phyloP scores from a whole-genome alignment of 106 monocot genomes.

The Triglochin maritima region DNA sequence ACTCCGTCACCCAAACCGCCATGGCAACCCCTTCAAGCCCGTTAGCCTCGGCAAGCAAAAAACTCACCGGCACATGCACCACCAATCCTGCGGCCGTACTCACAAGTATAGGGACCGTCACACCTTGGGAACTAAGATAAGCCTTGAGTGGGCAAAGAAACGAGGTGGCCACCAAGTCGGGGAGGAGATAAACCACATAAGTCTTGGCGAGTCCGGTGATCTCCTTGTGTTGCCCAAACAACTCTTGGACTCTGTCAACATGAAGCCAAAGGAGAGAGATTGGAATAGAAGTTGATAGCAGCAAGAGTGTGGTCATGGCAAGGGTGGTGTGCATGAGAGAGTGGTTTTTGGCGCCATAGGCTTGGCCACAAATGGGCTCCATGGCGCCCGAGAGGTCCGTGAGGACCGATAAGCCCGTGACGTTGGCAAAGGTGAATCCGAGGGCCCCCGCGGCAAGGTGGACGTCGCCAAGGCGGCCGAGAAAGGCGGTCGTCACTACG shows the following conservation, averaged over 20 bases:
- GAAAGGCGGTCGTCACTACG: constrained; percentile 34
- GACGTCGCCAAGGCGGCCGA: constrained; percentile 36
- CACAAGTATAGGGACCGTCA: constrained; percentile 62
- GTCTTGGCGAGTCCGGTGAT: constrained; percentile 39
- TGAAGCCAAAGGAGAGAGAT: constrained; percentile 70
- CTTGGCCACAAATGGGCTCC: constrained; percentile 91
- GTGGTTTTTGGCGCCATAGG: constrained; percentile 62
- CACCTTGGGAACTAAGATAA: constrained; percentile 70
- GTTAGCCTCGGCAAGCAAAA: constrained; percentile 29
- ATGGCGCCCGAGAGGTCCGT: constrained; percentile 46
- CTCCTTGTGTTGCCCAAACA: constrained; percentile 52
- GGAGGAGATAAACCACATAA: constrained; percentile 51
- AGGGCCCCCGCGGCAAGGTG: constrained; percentile 45
- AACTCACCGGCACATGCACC: constrained; percentile 49
- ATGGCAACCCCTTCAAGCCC: constrained; percentile 62
- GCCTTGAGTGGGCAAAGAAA: constrained; percentile 76
- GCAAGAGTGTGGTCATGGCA: constrained; percentile 48
- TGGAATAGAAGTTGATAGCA: constrained; percentile 49
- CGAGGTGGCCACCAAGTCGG: constrained; percentile 56
- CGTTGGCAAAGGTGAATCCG: constrained; percentile 61
- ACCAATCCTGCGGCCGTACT: constrained; percentile 41
- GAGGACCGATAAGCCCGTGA: constrained; percentile 54
- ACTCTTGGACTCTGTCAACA: constrained; percentile 43
- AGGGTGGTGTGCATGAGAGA: constrained; percentile 65
- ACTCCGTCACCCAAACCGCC: constrained; percentile 69